A percentile compares a stretch with the other conserved stretches of the same genome.
Conservation (phyloP, 2,329 filamentous ascomycete genomes). For the Curvularia hawaiiensis region DNA sequence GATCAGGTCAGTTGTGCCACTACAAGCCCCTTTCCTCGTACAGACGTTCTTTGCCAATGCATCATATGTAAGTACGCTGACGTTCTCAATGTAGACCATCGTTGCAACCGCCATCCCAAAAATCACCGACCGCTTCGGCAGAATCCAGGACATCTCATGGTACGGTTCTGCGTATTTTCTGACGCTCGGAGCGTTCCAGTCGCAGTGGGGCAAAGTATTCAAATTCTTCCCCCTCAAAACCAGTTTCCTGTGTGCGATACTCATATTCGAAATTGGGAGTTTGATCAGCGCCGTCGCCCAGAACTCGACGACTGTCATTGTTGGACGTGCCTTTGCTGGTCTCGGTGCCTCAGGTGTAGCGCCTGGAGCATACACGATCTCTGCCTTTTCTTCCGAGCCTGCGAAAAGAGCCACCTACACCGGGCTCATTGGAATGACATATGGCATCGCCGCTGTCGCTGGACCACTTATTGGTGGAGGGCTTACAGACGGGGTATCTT, state of each 20-base stretch:
- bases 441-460: conserved; percentile 45
- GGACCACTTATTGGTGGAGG: conserved; percentile 52
- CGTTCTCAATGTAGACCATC: conserved; percentile 22
- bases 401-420: conserved; percentile 47
- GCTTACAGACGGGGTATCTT: conserved; percentile 44
- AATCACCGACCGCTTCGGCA: conserved; percentile 35
- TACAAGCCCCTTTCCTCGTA: no score
- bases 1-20: background rate
- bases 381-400: conserved; percentile 51
- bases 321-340: conserved; percentile 49
- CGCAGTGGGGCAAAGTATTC: conserved; percentile 33
- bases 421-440: conserved; percentile 46
- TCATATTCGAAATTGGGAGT: conserved; percentile 62
- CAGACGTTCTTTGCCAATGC: background rate
- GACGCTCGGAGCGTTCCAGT: conserved; percentile 1
- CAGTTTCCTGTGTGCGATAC: conserved; percentile 42
- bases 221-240: conserved; percentile 51
- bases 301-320: conserved; percentile 45
- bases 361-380: conserved; percentile 47
- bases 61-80: background rate
- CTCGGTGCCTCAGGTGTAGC: conserved; percentile 45
- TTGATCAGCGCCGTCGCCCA: conserved; percentile 55
- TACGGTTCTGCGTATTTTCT: conserved; percentile 24
- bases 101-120: conserved; percentile 38
- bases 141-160: conserved; percentile 3